Evolutionary conservation across 2,329 filamentous ascomycete genomes (phyloP), one percentile per base, ranked within the genome.

Genomic region (Podosphaera fusca): DNA sequence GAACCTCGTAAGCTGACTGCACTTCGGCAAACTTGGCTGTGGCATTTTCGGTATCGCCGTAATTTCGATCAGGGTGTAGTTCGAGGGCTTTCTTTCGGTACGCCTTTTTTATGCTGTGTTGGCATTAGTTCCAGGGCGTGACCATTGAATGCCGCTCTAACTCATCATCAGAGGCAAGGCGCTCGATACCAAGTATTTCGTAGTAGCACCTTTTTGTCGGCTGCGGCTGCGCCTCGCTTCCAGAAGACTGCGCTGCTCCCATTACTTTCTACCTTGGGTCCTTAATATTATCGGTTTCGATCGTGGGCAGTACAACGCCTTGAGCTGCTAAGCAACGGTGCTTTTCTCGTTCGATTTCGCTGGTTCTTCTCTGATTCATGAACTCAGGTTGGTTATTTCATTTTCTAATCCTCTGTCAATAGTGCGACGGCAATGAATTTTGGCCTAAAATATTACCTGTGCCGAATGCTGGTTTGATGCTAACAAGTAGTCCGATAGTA

Each of bases 41-140:
- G 2, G 90, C 82, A 61, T 81, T 78, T 65, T 94, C 87, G 60
- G 84, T 82, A 66, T 95, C 83, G 64, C 85, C 83, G 68, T 85
- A 83, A 69, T 98, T 98, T 63, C 89, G 85, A 70, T 98, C 92
- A 0, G 92, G 92, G 68, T 98, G 92, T 8, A 96, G 75, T 68
- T 95, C 88, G 54, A 98, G 79, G 1, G 92, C 92, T 68, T 90
- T 95, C 60, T 74, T 81, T 61, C 87, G 81, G 70, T 98, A 98
- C 12, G 89, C 88, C 66, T 87, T 94, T 66, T 95, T 95, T 66
- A 98, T 88, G 61, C 85, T 90, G 51, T 4, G 34, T 29, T 56
- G 33, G 57, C 52, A 53, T 61, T 53, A 60, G 59, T 7, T 29
- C 38, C 47, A 31, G 10, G n/a, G 31, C 10, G 8, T 36, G 10